Conservation (phyloP, 768 basidiomycete genomes). For the Amanita exitialis region DNA sequence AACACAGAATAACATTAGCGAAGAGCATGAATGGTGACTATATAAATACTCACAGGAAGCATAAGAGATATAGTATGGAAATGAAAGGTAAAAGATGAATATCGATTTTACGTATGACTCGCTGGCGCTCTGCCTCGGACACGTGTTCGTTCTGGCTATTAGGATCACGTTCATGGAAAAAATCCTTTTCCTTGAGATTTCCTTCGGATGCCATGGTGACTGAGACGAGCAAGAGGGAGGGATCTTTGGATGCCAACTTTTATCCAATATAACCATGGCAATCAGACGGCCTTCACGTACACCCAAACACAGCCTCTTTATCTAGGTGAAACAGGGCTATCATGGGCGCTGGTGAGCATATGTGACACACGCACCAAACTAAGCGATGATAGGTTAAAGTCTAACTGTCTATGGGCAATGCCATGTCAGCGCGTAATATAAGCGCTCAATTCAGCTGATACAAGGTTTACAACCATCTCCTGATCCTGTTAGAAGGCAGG, state of each 20-base stretch:
- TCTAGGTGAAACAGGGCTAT: no score
- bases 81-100: conserved; percentile 33
- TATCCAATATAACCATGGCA: no score
- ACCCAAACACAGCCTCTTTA: no score
- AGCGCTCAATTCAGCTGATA: no score
- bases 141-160: not conserved
- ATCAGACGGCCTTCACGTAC: no score
- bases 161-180: not conserved
- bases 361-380: no score
- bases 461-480: no score
- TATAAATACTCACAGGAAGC: conserved; percentile 29
- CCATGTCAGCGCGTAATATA: no score
- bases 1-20: not conserved
- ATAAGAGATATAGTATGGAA: conserved; percentile 33
- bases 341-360: no score
- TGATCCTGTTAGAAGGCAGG: no score
- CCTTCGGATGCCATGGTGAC: not conserved
- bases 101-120: conserved; percentile 32
- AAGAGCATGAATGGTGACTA: not conserved
- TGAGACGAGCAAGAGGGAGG: not conserved
- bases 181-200: not conserved
- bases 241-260: not conserved
- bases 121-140: conserved; percentile 11
- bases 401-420: no score
- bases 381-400: no score